phyloP scores from a whole-genome alignment of 2,329 filamentous ascomycete species.

The Knoxdaviesia capensis region DNA sequence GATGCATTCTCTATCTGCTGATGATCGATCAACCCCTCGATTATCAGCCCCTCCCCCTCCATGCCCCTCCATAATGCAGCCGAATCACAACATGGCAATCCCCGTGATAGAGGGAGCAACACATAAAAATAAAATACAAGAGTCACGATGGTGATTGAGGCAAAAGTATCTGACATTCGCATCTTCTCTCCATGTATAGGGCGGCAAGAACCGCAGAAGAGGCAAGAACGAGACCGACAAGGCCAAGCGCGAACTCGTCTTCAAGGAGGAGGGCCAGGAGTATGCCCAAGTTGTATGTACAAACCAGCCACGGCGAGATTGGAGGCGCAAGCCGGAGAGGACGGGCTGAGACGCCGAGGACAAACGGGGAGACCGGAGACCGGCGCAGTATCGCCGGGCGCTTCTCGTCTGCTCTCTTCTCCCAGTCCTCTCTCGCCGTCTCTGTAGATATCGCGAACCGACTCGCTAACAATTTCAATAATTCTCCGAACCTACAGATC shows the following conservation, averaged over 20 bases:
- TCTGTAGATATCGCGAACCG: neutral
- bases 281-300: conserved; percentile 13
- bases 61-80: conserved; percentile 2
- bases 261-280: conserved; percentile 93
- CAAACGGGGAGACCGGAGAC: too few relatives aligned
- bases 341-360: too few relatives aligned
- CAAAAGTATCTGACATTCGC: neutral
- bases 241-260: conserved; percentile 94
- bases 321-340: too few relatives aligned
- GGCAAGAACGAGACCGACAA: conserved; percentile 99
- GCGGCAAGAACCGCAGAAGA: conserved; percentile 94
- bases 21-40: neutral
- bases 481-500: conserved; percentile 21
- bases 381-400: neutral
- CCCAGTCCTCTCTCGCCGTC: neutral
- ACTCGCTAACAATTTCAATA: neutral
- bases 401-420: neutral
- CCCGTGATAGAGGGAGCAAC: neutral
- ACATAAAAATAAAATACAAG: neutral
- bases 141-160: neutral
- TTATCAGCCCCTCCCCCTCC: conserved; percentile 2
- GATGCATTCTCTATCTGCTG: neutral
- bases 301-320: neutral
- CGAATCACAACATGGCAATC: neutral
- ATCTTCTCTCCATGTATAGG: conserved; percentile 28